Conservation (phyloP, 305 asterid genomes). For the Plantago rigida region DNA sequence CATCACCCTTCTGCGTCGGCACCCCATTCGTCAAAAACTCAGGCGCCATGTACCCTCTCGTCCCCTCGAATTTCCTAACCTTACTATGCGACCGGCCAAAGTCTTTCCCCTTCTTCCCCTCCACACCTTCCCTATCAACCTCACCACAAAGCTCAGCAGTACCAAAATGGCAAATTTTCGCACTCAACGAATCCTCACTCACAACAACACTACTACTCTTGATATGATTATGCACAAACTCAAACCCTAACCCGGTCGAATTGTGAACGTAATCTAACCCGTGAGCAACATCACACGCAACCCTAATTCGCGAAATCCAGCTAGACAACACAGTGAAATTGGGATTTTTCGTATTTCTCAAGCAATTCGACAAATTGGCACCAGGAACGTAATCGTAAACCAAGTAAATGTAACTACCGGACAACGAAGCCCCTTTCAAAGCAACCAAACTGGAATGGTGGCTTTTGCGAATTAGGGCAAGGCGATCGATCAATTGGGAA, state of each 20-base stretch:
- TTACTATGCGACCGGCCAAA: slow-evolving; percentile 30
- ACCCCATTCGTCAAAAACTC: slow-evolving; percentile 61
- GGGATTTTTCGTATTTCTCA: slow-evolving; percentile 54
- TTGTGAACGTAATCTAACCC: slow-evolving; percentile 80
- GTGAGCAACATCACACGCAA: slow-evolving; percentile 71
- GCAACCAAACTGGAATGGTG: slow-evolving; percentile 75
- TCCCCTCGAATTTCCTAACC: slow-evolving; percentile 60
- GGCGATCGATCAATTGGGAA: slow-evolving; percentile 46
- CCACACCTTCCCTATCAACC: slow-evolving; percentile 25
- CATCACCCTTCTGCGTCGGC: slow-evolving; percentile 55
- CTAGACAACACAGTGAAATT: slow-evolving; percentile 53
- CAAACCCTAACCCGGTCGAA: slow-evolving; percentile 63
- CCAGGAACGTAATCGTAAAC: slow-evolving; percentile 64
- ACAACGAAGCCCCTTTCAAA: slow-evolving; percentile 62
- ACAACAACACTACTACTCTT: slow-evolving; percentile 61
- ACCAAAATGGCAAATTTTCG: slow-evolving; percentile 79
- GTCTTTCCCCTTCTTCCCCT: slow-evolving; percentile 21
- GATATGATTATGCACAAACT: slow-evolving; percentile 76
- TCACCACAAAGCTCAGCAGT: slow-evolving; percentile 94
- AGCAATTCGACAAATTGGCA: slow-evolving; percentile 50
- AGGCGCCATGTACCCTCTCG: slow-evolving; percentile 91
- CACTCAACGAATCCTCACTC: slow-evolving; percentile 37
- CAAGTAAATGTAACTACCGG: slow-evolving; percentile 52
- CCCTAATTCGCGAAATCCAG: slow-evolving; percentile 55
- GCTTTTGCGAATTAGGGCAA: slow-evolving; percentile 52